These are phyloP conservation scores for Pythium rishiriense DNA, from an alignment of 352 stramenopile genomes.

Conservation along the genomic window DNA sequence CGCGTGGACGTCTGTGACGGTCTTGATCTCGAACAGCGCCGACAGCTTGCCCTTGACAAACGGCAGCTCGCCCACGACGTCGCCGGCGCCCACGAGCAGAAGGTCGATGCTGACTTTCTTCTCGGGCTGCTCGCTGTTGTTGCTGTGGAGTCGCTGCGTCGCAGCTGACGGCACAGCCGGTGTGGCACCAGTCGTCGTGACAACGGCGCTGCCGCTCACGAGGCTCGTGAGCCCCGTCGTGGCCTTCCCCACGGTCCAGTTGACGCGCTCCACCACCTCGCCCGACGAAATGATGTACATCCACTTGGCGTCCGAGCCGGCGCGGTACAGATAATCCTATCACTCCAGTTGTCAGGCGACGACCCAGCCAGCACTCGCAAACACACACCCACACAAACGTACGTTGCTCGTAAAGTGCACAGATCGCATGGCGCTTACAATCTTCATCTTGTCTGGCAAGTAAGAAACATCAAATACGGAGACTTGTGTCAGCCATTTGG, in stretches of 20 bases:
- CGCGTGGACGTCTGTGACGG: slow-evolving; percentile 60
- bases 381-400: slow-evolving; percentile 1
- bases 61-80: slow-evolving; percentile 61
- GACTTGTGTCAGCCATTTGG: no score
- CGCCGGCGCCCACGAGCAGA: slow-evolving; percentile 51
- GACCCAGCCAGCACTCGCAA: background rate
- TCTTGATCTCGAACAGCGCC: slow-evolving; percentile 66
- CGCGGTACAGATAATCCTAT: slow-evolving; percentile 72
- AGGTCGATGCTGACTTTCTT: slow-evolving; percentile 77
- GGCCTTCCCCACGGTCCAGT: slow-evolving; percentile 39
- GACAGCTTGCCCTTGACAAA: slow-evolving; percentile 55
- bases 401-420: slow-evolving; percentile 68
- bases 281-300: slow-evolving; percentile 74
- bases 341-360: background rate
- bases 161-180: background rate
- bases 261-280: slow-evolving; percentile 69
- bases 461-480: no score
- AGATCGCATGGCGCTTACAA: slow-evolving; percentile 67
- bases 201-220: slow-evolving; percentile 5
- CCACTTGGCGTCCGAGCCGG: slow-evolving; percentile 64
- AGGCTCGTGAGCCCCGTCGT: slow-evolving; percentile 5
- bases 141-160: slow-evolving; percentile 1
- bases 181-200: background rate
- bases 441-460: slow-evolving; percentile 66
- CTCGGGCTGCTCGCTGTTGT: slow-evolving; percentile 37